Base-by-base conservation (phyloP, 805 yeast genomes). In the Starmerella tilneyi region DNA sequence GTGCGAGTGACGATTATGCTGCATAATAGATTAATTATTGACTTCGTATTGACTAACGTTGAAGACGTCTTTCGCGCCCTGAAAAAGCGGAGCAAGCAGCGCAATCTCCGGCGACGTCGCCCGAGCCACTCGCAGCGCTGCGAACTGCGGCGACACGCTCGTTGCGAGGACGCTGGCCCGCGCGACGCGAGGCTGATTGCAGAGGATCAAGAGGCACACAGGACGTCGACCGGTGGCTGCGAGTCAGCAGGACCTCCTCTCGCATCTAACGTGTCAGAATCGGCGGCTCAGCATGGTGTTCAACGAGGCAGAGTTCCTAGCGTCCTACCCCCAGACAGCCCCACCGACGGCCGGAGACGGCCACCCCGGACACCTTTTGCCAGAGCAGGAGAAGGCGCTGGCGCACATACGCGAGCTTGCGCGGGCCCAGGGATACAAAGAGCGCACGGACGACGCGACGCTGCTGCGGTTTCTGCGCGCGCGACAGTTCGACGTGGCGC, bases 391-490 rank as follows among this genome's bases (percentile, higher is more conserved):
- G 61, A 64, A 67, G 24, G 71, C 73, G 22, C 65, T 89, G 49
- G 71, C 67, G 35, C 71, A 75, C 52, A 65, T 92, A 46, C 76
- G 79, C 56, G 69, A 66, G 16, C 66, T 71, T 39, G 70, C 88
- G 51, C 64, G 64, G 47, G 79, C 71, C 11, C 72, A 67, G 43
- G 95, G 94, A 5, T 85, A 71, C 67, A 71, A 69, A n/a, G 72
- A 76, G 43, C 78, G 97, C 57, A 65, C 84, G 44, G 98, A 92
- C 63, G 95, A 84, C 58, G 84, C 95, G 13, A 74, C 92, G 3
- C 67, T 71, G 59, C 64, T 79, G 50, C 79, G 98, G 57, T 92
- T 92, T 66, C 70, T 92, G 52, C 78, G 97, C 61, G 98, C 98
- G 9, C 79, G 98, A 67, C 88, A 86, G 72, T 92, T 92, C 61